phyloP scores from a whole-genome alignment of 805 yeast genomes.

The Diddensiella santjacobensis region DNA sequence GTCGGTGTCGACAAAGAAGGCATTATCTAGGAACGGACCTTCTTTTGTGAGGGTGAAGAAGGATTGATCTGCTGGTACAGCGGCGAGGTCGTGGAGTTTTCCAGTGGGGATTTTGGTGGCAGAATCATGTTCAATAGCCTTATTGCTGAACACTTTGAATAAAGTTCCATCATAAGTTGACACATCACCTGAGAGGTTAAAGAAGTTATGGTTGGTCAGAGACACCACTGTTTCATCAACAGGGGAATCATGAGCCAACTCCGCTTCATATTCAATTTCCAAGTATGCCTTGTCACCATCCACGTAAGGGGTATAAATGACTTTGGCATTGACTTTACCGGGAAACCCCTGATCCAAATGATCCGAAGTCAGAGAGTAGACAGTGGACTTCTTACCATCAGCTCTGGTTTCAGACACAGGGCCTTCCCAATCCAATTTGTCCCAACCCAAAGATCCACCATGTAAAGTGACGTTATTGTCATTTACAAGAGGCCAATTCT shows the following conservation, averaged over 20 bases:
- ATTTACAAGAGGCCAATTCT: slow-evolving; percentile 35
- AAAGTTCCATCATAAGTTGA: slow-evolving; percentile 38
- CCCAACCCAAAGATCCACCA: slow-evolving; percentile 53
- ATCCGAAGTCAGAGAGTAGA: slow-evolving; percentile 42
- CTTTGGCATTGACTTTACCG: slow-evolving; percentile 47
- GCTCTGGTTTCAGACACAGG: slow-evolving; percentile 42
- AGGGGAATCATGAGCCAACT: slow-evolving; percentile 33
- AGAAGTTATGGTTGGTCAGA: slow-evolving; percentile 62
- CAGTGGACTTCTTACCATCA: slow-evolving; percentile 25
- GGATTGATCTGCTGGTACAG: slow-evolving; percentile 21
- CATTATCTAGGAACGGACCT: slow-evolving; percentile 44
- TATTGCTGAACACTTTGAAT: slow-evolving; percentile 38
- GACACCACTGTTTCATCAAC: slow-evolving; percentile 49
- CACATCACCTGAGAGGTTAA: slow-evolving; percentile 41
- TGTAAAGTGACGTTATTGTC: slow-evolving; percentile 48
- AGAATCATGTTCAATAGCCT: slow-evolving; percentile 42
- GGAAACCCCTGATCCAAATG: slow-evolving; percentile 59
- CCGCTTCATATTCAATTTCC: slow-evolving; percentile 47
- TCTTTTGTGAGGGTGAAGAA: slow-evolving; percentile 31
- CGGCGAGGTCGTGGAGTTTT: slow-evolving; percentile 25
- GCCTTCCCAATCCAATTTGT: slow-evolving; percentile 48
- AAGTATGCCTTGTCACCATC: slow-evolving; percentile 35
- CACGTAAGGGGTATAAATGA: slow-evolving; percentile 42
- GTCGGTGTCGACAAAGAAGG: slow-evolving; percentile 38
- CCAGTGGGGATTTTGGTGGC: slow-evolving; percentile 47